phyloP scores from a whole-genome alignment of 108 stramenopile genomes.

The Nitzschia sp. region DNA sequence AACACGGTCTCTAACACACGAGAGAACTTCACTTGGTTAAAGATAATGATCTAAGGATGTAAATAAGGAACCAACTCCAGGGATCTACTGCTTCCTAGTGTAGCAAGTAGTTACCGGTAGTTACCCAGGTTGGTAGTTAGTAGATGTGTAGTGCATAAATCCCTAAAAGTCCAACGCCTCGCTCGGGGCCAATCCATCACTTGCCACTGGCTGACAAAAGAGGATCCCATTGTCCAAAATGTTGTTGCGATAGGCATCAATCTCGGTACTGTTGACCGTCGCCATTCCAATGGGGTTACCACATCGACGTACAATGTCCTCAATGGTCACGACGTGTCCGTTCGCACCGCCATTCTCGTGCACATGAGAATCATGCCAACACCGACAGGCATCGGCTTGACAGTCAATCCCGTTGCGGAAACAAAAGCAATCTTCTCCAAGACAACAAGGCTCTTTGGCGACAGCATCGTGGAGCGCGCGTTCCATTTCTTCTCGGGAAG shows the following conservation, averaged over 20 bases:
- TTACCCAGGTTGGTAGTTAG: no score
- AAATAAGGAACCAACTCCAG: no score
- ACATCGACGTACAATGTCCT: constrained; percentile 63
- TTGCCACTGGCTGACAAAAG: constrained; percentile 3
- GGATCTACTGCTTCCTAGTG: no score
- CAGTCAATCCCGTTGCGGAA: constrained; percentile 71
- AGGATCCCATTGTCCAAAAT: constrained; percentile 10
- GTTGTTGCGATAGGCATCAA: constrained; percentile 49
- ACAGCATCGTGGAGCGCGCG: constrained; percentile 56
- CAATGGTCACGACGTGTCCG: constrained; percentile 12
- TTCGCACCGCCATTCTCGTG: constrained; percentile 10
- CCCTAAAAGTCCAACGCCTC: no score
- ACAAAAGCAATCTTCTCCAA: constrained; percentile 68
- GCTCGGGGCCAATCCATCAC: no score
- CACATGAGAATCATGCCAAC: constrained; percentile 75
- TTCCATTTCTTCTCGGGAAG: constrained; percentile 67
- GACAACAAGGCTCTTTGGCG: constrained; percentile 75
- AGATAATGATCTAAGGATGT: no score
- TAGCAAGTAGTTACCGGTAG: no score
- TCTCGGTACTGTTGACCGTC: constrained; percentile 56
- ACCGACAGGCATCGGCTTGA: constrained; percentile 81
- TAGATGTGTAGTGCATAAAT: no score
- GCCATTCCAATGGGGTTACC: constrained; percentile 75
- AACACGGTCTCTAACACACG: no score
- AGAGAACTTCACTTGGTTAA: no score